Evolutionary conservation across 2,329 filamentous ascomycete species (phyloP), one percentile per base, ranked within the genome.

Genomic region (Phialophora tarda): DNA sequence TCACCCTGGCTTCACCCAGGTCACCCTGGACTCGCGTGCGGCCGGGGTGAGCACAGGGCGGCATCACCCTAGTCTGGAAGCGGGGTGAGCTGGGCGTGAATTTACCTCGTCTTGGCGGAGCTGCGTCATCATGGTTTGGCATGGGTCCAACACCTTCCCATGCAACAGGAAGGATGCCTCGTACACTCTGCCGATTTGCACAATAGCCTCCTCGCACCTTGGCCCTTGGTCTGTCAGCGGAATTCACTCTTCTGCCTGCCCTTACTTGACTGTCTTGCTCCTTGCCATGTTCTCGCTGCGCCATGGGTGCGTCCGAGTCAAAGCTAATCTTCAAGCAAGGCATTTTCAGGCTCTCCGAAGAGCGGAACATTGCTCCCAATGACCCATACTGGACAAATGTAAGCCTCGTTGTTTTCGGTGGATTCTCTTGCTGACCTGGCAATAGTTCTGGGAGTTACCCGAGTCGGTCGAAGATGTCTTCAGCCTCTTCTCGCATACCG

Each of bases 261-360:
- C 48, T 53, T 53, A 23, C 48, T 53, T 44, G 38, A 8, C 7
- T n/a, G 38, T n/a, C 17, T n/a, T 44, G 14, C 38, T 44, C 38
- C 48, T 28, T 64, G 66, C 66, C n/a, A 70, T 70, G 65, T 59
- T 10, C 60, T 26, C 41, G 34, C n/a, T 65, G 58, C 60, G 77
- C 75, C 64, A 99, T 99, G 95, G 95, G 95, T 80, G 94, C 94
- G 77, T 97, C 94, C 81, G 94, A 98, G 82, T 98, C 94, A 75
- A 98, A 98, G 86, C 89, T 98, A 77, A 92, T 94, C 77, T 98
- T 99, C 86, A 98, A 97, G 82, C 92, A 96, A 81, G 94, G 93
- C 81, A 96, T 98, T 82, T 97, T 98, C 83, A 89, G 91, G 77
- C 88, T 99, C 66, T 95, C 93, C n/a, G 93, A 97, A 78, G 91